Evolutionary conservation across 2,329 filamentous ascomycete genomes (phyloP).

Genomic region (Stachybotrys echinatus): DNA sequence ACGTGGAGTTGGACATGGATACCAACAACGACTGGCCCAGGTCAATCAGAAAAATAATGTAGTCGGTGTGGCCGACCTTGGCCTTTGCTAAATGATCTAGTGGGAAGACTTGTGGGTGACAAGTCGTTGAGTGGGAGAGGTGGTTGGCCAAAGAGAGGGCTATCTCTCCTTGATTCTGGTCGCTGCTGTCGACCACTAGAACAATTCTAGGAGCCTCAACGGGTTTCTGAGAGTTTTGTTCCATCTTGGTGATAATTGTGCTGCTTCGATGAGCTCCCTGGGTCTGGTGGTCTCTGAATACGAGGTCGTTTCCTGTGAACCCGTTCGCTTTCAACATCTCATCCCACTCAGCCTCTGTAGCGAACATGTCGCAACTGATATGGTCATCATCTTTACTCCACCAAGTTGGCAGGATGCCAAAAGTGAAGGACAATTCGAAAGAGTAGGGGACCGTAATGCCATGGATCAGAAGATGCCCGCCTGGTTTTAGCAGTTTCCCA

Average conservation of each 20-base stretch:
- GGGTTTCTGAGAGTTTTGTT: neutral
- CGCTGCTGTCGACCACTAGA: neutral
- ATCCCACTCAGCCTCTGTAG: slow-evolving; percentile 5
- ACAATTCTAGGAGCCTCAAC: neutral
- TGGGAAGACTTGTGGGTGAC: neutral
- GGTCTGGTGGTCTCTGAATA: slow-evolving; percentile 2
- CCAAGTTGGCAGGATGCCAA: slow-evolving; percentile 27
- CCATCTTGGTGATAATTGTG: slow-evolving; percentile 3
- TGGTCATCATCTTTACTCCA: slow-evolving; percentile 23
- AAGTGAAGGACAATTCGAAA: slow-evolving; percentile 10
- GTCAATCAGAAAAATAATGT: slow-evolving; percentile 1
- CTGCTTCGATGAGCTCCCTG: neutral
- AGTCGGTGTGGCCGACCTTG: neutral
- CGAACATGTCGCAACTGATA: neutral
- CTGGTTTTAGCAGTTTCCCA: slow-evolving; percentile 16
- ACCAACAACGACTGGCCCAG: neutral
- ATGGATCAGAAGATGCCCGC: slow-evolving; percentile 19
- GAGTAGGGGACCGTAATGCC: slow-evolving; percentile 14
- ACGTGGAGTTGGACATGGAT: neutral
- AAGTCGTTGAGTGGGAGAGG: neutral
- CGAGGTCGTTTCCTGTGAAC: slow-evolving; percentile 5
- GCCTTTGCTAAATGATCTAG: neutral
- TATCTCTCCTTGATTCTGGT: neutral
- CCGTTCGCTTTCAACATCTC: slow-evolving; percentile 3
- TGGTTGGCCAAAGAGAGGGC: neutral